Conservation (phyloP, 1,284 basidiomycete genomes). For the Ustilago trichophora region DNA sequence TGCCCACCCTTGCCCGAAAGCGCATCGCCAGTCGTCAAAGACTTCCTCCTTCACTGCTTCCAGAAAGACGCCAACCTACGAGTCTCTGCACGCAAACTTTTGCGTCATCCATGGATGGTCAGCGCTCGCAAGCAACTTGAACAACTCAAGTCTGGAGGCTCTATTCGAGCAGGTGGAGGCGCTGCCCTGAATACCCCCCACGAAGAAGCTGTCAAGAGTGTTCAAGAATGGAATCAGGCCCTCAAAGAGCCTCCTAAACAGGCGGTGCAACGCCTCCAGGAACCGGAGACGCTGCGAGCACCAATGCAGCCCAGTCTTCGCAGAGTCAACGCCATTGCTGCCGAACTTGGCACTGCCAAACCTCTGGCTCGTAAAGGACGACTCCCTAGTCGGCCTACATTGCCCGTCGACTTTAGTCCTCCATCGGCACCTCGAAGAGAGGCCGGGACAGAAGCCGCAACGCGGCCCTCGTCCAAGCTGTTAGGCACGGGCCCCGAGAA, state of each 20-base stretch:
- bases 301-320: slow-evolving; percentile 40
- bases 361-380: slow-evolving; percentile 26
- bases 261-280: slow-evolving; percentile 14
- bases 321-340: slow-evolving; percentile 38
- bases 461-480: slow-evolving; percentile 11
- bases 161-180: slow-evolving; percentile 68
- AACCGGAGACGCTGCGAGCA: slow-evolving; percentile 35
- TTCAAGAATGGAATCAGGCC: slow-evolving; percentile 98
- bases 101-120: slow-evolving; percentile 95
- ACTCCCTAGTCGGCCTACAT: slow-evolving; percentile 24
- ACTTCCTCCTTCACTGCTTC: slow-evolving; percentile 96
- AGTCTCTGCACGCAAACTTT: slow-evolving; percentile 89
- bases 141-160: slow-evolving; percentile 65
- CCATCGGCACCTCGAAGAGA: slow-evolving; percentile 16
- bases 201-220: slow-evolving; percentile 90
- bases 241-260: slow-evolving; percentile 76
- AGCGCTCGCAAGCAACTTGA: slow-evolving; percentile 80
- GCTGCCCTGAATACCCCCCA: slow-evolving; percentile 68
- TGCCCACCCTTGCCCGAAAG: slow-evolving; percentile 94
- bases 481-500: neutral
- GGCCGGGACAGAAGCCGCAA: neutral
- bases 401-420: slow-evolving; percentile 45
- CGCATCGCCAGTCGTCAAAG: slow-evolving; percentile 86
- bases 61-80: slow-evolving; percentile 96
- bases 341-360: slow-evolving; percentile 41